Conservation (phyloP, 441 rosid genomes). For the Metrosideros polymorpha region DNA sequence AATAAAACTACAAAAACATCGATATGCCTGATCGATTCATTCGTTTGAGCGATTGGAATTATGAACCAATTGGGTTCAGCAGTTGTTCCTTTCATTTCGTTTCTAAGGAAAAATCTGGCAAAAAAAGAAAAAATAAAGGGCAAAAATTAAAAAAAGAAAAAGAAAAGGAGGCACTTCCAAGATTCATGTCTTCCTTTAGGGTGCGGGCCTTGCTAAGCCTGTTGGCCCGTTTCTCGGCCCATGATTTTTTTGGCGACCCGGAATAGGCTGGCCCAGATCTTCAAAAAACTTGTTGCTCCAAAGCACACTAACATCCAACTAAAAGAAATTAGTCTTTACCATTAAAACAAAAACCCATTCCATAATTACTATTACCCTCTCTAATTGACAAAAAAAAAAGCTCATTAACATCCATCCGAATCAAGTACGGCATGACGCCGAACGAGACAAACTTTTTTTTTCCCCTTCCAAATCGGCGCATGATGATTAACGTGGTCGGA, state of each 20-base stretch:
- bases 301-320: background rate
- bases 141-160: no score
- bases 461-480: no score
- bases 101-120: no score
- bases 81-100: background rate
- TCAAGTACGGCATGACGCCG: no score
- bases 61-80: background rate
- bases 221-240: background rate
- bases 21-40: background rate
- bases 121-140: no score
- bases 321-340: background rate
- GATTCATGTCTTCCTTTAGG: background rate
- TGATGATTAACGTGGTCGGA: no score
- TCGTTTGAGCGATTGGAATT: no score
- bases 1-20: background rate
- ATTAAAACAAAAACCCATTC: no score
- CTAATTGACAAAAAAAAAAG: no score
- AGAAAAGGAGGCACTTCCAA: background rate
- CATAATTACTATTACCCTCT: no score
- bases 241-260: rapidly evolving
- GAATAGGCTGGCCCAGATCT: background rate
- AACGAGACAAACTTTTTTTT: no score
- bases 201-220: background rate
- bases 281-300: background rate
- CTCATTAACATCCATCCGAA: no score